A percentile compares a stretch with the other conserved stretches of the same genome.
These are phyloP conservation scores for Elsinoe necatrix DNA, from an alignment of 2,329 filamentous ascomycete genomes.

Conservation along the genomic window DNA sequence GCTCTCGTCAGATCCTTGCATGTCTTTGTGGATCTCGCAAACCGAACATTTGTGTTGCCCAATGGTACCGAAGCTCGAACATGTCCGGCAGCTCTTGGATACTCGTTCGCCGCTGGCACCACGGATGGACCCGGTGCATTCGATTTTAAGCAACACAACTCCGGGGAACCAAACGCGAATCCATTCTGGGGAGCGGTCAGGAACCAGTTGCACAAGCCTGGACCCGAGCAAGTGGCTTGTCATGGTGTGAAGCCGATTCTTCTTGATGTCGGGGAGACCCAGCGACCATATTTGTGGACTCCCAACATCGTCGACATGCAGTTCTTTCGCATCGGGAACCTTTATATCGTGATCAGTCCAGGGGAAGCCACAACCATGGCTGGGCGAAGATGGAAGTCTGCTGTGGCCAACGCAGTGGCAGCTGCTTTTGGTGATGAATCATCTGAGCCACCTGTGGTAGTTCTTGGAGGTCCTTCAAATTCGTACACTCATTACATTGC, in stretches of 20 bases:
- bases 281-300: constrained; percentile 72
- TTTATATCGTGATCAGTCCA: constrained; percentile 75
- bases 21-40: constrained; percentile 72
- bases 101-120: constrained; percentile 87
- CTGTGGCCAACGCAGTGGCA: constrained; percentile 37
- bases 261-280: constrained; percentile 78
- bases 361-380: constrained; percentile 92
- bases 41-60: constrained; percentile 62
- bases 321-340: constrained; percentile 70
- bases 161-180: constrained; percentile 61
- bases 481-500: constrained; percentile 78
- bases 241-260: constrained; percentile 78
- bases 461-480: constrained; percentile 82
- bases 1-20: constrained; percentile 72
- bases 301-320: constrained; percentile 90
- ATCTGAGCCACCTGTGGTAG: constrained; percentile 57
- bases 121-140: constrained; percentile 85
- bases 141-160: constrained; percentile 85
- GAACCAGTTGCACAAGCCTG: constrained; percentile 61
- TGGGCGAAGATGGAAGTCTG: constrained; percentile 69
- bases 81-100: constrained; percentile 80
- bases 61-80: constrained; percentile 65
- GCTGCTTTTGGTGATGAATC: constrained; percentile 26
- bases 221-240: constrained; percentile 60
- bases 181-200: constrained; percentile 75